Evolutionary conservation across 441 rosid genomes (phyloP).

Genomic region (Mallotus repandus): DNA sequence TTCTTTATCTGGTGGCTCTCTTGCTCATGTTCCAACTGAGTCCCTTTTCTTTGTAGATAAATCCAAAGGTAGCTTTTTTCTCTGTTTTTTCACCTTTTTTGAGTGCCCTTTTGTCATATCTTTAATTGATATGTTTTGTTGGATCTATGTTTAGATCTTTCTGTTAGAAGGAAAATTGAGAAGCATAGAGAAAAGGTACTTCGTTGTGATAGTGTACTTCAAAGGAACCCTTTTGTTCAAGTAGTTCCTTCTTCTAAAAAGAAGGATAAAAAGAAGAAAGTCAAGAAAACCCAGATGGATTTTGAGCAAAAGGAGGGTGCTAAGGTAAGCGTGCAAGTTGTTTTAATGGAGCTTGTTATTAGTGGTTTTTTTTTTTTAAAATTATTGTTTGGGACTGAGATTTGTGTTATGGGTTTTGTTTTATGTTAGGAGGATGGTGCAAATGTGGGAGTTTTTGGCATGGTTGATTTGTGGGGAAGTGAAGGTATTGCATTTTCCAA

Average conservation of each 20-base stretch:
- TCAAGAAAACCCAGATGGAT: slow-evolving; percentile 19
- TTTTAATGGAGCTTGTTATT: not conserved
- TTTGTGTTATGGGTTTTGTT: not conserved
- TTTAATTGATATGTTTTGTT: not conserved
- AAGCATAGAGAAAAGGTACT: slow-evolving; percentile 71
- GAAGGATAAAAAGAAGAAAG: slow-evolving; percentile 35
- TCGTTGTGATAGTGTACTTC: slow-evolving; percentile 55
- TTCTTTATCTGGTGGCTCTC: slow-evolving; percentile 81
- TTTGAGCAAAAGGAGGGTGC: slow-evolving; percentile 13
- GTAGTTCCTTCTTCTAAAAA: slow-evolving; percentile 57
- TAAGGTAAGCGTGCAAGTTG: slow-evolving; percentile 32
- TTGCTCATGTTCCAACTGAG: slow-evolving; percentile 59
- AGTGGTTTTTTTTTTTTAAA: not conserved
- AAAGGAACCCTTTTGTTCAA: slow-evolving; percentile 74
- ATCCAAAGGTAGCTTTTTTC: slow-evolving; percentile 46
- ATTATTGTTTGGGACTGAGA: slow-evolving; percentile 6
- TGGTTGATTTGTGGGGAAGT: slow-evolving; percentile 69
- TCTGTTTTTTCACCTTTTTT: not conserved
- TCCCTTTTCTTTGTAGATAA: slow-evolving; percentile 74
- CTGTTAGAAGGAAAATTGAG: slow-evolving; percentile 77
- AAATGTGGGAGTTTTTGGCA: slow-evolving; percentile 34
- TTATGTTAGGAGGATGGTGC: slow-evolving; percentile 32
- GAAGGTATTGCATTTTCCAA: slow-evolving; percentile 32
- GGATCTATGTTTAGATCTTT: slow-evolving; percentile 45
- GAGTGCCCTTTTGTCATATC: not conserved